phyloP scores from a whole-genome alignment of 257 asterid genomes.

The Penstemon eatonii region DNA sequence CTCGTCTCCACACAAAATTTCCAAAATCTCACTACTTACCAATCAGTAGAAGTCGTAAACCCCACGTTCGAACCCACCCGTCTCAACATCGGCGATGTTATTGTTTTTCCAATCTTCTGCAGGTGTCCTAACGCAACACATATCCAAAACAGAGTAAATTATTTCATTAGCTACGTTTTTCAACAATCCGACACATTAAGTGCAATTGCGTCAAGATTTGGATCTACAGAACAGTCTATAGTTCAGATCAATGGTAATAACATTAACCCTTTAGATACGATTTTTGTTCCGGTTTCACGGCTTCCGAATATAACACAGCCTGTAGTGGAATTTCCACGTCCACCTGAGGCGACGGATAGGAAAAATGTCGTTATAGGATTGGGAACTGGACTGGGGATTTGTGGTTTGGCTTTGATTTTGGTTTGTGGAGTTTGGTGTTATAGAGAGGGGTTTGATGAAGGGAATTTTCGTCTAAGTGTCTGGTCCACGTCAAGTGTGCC shows the following conservation, averaged over 20 bases:
- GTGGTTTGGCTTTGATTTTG: conserved; percentile 42
- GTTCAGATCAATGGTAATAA: conserved; percentile 51
- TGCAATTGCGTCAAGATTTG: conserved; percentile 53
- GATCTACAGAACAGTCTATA: conserved; percentile 45
- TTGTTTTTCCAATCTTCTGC: conserved; percentile 74
- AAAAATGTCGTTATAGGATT: conserved; percentile 61
- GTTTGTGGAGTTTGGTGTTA: conserved; percentile 43
- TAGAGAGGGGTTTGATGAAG: too few relatives aligned
- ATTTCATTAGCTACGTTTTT: conserved; percentile 62
- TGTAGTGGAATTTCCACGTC: conserved; percentile 12
- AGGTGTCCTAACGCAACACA: conserved; percentile 59
- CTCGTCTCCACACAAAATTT: conserved; percentile 33
- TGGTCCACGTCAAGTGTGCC: too few relatives aligned
- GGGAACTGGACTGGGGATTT: conserved; percentile 63
- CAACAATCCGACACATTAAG: conserved; percentile 59
- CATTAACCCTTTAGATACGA: conserved; percentile 40
- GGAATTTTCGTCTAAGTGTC: too few relatives aligned
- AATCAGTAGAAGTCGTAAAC: conserved; percentile 69
- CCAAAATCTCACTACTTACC: conserved; percentile 70
- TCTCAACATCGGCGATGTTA: conserved; percentile 38
- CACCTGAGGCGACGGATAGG: conserved; percentile 30
- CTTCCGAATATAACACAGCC: conserved; percentile 70
- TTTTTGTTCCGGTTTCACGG: conserved; percentile 70
- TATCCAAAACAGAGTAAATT: conserved; percentile 36
- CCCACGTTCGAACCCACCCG: conserved; percentile 47